Evolutionary conservation across 2,329 filamentous ascomycete species (phyloP).

Genomic region (Phialophora expanda): DNA sequence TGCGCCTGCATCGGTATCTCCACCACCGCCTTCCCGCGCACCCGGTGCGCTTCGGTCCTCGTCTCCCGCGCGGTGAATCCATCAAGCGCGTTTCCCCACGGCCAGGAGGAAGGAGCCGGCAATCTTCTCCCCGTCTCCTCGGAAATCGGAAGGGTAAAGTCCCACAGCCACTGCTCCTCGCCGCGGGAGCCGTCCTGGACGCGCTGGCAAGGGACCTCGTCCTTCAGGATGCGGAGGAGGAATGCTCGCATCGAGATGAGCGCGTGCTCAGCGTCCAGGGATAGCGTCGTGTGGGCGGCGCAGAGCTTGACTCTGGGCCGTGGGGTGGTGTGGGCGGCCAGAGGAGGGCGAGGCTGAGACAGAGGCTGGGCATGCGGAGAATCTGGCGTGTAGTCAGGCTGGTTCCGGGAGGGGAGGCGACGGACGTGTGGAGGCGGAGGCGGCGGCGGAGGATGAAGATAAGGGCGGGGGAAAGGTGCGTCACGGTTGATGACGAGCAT

Average conservation of each 20-base stretch:
- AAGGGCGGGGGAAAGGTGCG: not conserved
- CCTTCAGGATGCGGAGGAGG: slow-evolving; percentile 29
- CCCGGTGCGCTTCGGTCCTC: not conserved
- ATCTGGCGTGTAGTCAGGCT: not conserved
- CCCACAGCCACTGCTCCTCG: slow-evolving; percentile 35
- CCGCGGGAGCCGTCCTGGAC: slow-evolving; percentile 18
- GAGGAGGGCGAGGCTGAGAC: not conserved
- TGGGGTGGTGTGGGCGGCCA: no score
- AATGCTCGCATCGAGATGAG: slow-evolving; percentile 30
- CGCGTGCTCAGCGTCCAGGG: slow-evolving; percentile 32
- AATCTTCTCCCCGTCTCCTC: not conserved
- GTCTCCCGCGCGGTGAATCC: not conserved
- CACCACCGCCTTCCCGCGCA: not conserved
- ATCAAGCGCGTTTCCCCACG: not conserved
- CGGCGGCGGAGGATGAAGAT: not conserved
- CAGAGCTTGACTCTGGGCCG: slow-evolving; percentile 28
- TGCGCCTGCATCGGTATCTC: not conserved
- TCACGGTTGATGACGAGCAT: slow-evolving; percentile 17
- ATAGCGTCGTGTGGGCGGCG: slow-evolving; percentile 33
- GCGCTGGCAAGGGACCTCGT: slow-evolving; percentile 24
- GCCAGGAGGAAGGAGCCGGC: not conserved
- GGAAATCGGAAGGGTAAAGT: slow-evolving; percentile 13
- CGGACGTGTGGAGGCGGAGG: not conserved
- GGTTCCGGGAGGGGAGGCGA: not conserved
- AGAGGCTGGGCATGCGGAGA: not conserved